phyloP scores from a whole-genome alignment of 2,329 filamentous ascomycete genomes.

The Botrytis cinerea region DNA sequence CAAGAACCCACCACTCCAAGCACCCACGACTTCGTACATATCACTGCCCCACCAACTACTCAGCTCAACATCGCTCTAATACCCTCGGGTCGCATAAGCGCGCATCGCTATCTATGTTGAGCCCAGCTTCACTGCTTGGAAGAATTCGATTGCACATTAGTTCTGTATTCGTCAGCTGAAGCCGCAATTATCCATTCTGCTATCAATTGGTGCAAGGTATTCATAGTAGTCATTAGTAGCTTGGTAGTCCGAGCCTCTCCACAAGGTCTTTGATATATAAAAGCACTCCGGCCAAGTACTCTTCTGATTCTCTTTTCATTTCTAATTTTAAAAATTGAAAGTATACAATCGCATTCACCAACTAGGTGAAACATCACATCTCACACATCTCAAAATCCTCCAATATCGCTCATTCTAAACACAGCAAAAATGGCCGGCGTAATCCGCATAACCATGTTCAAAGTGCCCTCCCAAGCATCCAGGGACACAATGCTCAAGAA shows the following conservation, averaged over 20 bases:
- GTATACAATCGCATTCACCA: not conserved
- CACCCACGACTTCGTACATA: not conserved
- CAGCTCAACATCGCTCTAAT: not conserved
- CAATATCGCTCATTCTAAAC: not conserved
- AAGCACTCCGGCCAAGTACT: not conserved
- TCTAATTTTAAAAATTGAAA: not conserved
- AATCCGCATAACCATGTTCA: conserved; percentile 56
- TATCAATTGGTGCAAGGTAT: not conserved
- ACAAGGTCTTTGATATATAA: not conserved
- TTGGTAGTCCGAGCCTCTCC: not conserved
- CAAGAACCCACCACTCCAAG: not conserved
- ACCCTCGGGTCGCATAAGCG: not conserved
- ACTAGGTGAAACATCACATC: conserved; percentile 29
- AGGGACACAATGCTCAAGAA: conserved; percentile 47
- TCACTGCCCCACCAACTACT: not conserved
- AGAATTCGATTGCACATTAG: not conserved
- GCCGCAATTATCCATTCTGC: not conserved
- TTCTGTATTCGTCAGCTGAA: not conserved
- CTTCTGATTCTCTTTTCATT: not conserved
- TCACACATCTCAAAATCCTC: not conserved
- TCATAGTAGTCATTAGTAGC: not conserved
- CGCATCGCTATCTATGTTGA: not conserved
- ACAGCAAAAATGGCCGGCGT: conserved; percentile 38
- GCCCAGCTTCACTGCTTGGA: not conserved
- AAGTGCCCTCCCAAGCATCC: conserved; percentile 50